Evolutionary conservation across 2,329 filamentous ascomycete species (phyloP), one percentile per base, ranked within the genome.

Genomic region (Blumeria graminis): DNA sequence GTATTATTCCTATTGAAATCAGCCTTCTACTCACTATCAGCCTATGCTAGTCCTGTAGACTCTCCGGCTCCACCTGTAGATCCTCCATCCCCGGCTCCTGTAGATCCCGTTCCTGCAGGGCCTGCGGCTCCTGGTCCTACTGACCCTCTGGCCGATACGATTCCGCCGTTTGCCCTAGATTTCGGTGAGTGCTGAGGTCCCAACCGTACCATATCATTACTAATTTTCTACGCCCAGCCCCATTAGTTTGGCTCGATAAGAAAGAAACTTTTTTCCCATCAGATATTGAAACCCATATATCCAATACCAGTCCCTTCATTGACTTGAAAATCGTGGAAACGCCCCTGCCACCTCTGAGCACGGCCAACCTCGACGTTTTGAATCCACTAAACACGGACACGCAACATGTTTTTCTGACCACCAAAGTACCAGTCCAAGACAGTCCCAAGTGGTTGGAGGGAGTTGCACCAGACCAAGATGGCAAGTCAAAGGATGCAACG

Each of bases 361-460:
- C 76, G 3, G 58, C 71, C 34, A 76, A 75, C 55, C 67, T 77
- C n/a, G 67, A 72, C 59, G 58, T 61, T 3, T 66, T 77, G 10
- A 76, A 76, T 58, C 53, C 58, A 3, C 64, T 69, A 56, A 72
- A 71, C 0, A 55, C 58, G 3, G 46, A 61, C 46, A 72, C 72
- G 36, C 64, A 62, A 0, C 68, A 71, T 53, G 69, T 76, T 6
- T 76, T 71, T 57, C 62, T 77, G 8, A 75, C 74, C 0, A 73
- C 73, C 3, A 66, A 67, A 13, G 67, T 72, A 45, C 73, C 74
- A 14, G 71, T 76, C 9, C 68, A 69, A 52, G 69, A 68, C 3
- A 63, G 69, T 8, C 73, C 73, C 3, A 63, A 69, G 7, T 77
- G 72, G 71, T 69, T 76, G 46, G 61, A 70, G 34, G 81, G 80